These are phyloP conservation scores for Paramecium sexaurelia DNA, from an alignment of 73 alveolate species.

Conservation along the genomic window DNA sequence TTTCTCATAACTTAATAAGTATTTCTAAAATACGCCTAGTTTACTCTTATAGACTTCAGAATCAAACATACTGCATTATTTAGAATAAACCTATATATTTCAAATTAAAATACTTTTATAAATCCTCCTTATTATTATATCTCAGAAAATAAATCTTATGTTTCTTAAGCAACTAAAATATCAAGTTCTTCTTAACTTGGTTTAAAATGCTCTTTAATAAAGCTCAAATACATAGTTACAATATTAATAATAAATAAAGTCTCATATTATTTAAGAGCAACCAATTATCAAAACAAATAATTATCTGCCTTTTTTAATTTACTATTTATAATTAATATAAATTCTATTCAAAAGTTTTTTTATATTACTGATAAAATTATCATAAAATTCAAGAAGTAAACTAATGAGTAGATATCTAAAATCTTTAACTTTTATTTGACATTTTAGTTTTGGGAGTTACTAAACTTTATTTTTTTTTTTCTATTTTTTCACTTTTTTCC, in stretches of 20 bases:
- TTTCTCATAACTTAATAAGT: background rate
- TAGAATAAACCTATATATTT: background rate
- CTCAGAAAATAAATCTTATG: background rate
- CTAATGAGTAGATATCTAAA: constrained; percentile 3
- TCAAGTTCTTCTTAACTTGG: constrained; percentile 35
- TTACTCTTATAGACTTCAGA: background rate
- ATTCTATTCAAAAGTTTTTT: no score
- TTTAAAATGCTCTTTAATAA: background rate
- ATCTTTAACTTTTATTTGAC: background rate
- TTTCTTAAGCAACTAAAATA: background rate
- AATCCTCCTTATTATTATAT: constrained; percentile 5
- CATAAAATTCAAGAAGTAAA: background rate
- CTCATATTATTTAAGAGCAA: background rate
- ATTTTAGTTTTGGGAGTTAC: background rate
- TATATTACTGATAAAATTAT: background rate
- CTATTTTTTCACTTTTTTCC: background rate
- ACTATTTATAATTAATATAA: no score
- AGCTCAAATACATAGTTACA: background rate
- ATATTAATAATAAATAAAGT: background rate
- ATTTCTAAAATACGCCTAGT: background rate
- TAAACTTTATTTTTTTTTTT: background rate
- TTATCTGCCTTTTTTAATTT: background rate
- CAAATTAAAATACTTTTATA: background rate
- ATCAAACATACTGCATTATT: background rate
- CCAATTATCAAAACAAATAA: background rate